phyloP scores from a whole-genome alignment of 2,329 filamentous ascomycete genomes.

The Calonectria hongkongensis region DNA sequence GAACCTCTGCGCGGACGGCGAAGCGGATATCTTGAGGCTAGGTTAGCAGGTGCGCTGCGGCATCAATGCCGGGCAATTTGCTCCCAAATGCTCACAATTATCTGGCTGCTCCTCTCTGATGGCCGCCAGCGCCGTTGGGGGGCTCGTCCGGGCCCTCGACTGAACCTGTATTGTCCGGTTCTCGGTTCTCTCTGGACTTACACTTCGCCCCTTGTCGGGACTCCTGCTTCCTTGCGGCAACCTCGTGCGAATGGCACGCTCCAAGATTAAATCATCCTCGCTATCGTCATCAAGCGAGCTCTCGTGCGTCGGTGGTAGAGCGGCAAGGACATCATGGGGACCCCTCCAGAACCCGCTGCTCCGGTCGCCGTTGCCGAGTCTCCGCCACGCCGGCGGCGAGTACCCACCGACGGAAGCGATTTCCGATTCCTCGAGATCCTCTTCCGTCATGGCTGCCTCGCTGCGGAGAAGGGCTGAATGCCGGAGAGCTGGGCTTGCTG shows the following conservation, averaged over 20 bases:
- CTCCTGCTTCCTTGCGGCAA: conserved; percentile 74
- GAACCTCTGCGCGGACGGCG: conserved; percentile 89
- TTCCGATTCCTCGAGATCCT: conserved; percentile 66
- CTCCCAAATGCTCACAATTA: conserved; percentile 67
- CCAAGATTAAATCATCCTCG: conserved; percentile 65
- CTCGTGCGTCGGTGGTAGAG: conserved; percentile 58
- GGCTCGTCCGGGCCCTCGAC: conserved; percentile 52
- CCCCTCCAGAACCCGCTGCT: conserved; percentile 77
- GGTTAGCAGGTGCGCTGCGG: conserved; percentile 16
- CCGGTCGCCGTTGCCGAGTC: conserved; percentile 75
- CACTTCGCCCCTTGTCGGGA: conserved; percentile 69
- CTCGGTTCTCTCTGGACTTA: conserved; percentile 68
- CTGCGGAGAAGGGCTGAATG: conserved; percentile 58
- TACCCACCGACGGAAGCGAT: conserved; percentile 72
- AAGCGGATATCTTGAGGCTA: conserved; percentile 84
- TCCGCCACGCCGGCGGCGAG: conserved; percentile 77
- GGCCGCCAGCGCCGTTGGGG: conserved; percentile 44
- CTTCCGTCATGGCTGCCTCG: conserved; percentile 60
- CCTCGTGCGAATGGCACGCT: conserved; percentile 72
- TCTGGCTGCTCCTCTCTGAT: conserved; percentile 60
- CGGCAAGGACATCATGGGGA: conserved; percentile 71
- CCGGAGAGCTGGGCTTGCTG: conserved; percentile 62
- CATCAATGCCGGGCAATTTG: conserved; percentile 9
- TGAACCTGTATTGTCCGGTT: conserved; percentile 63
- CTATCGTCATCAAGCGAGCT: conserved; percentile 56